A percentile compares a stretch with the other conserved stretches of the same genome.
phyloP scores from a whole-genome alignment of 2,329 filamentous ascomycete genomes.

The Fusarium redolens region DNA sequence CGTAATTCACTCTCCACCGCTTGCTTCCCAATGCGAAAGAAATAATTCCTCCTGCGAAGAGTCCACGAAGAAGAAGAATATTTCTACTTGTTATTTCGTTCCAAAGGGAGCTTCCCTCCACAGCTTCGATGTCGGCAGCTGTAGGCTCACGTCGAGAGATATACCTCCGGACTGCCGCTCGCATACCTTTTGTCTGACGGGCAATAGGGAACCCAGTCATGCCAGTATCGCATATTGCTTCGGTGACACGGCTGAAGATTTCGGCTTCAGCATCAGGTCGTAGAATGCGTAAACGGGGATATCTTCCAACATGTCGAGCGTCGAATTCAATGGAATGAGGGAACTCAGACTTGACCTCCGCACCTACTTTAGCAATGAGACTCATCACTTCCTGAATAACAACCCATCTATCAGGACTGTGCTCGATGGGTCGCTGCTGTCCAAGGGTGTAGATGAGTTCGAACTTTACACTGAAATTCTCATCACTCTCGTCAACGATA shows the following conservation, averaged over 20 bases:
- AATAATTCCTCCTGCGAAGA: conserved; percentile 67
- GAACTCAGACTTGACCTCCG: conserved; percentile 44
- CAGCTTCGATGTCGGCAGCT: conserved; percentile 44
- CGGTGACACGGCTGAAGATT: conserved; percentile 51
- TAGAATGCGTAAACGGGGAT: conserved; percentile 63
- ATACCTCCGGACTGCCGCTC: conserved; percentile 55
- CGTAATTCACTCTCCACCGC: conserved; percentile 74
- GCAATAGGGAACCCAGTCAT: conserved; percentile 56
- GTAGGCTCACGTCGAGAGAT: conserved; percentile 53
- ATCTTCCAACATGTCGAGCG: conserved; percentile 49
- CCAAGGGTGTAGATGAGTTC: conserved; percentile 74
- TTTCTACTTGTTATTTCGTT: conserved; percentile 45
- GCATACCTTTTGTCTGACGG: conserved; percentile 46
- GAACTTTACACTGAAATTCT: conserved; percentile 69
- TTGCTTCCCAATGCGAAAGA: conserved; percentile 65
- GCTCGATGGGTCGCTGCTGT: conserved; percentile 60
- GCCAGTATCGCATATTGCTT: conserved; percentile 57
- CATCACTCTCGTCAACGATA: conserved; percentile 74
- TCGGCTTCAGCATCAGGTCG: conserved; percentile 42
- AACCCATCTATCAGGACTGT: conserved; percentile 66
- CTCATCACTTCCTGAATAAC: conserved; percentile 65
- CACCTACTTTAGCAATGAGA: conserved; percentile 51
- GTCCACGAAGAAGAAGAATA: conserved; percentile 63
- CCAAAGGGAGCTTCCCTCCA: conserved; percentile 55
- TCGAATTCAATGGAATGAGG: conserved; percentile 58